Conservation (phyloP, 768 basidiomycete genomes). For the Leccinum rimulosum region DNA sequence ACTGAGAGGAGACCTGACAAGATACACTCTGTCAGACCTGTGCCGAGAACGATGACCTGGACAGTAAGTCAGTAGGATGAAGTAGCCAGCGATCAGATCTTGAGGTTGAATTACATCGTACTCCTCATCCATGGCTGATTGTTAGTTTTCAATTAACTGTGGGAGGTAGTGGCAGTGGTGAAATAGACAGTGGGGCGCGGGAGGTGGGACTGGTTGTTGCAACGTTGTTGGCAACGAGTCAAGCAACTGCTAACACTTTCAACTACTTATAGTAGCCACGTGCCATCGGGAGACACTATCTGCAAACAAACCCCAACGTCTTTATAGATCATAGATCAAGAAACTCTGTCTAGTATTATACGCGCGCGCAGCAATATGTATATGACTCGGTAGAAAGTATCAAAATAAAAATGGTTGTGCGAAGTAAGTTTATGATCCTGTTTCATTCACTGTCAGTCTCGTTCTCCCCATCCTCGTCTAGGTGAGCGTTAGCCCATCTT, state of each 20-base stretch:
- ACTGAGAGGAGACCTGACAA: conserved; percentile 98
- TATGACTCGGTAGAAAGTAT: not conserved
- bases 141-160: conserved; percentile 10
- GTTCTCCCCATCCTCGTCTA: conserved; percentile 22
- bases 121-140: conserved; percentile 89
- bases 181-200: conserved; percentile 4
- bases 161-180: conserved; percentile 4
- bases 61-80: conserved; percentile 14
- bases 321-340: not conserved
- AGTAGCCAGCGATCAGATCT: conserved; percentile 14
- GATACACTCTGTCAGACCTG: conserved; percentile 97
- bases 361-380: not conserved
- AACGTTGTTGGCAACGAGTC: conserved; percentile 9
- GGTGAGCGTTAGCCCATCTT: conserved; percentile 2
- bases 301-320: conserved; percentile 13
- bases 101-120: conserved; percentile 69
- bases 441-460: conserved; percentile 19
- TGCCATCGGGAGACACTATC: conserved; percentile 13
- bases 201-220: conserved; percentile 13
- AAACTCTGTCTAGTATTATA: conserved; percentile 9
- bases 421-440: not conserved
- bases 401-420: conserved; percentile 1
- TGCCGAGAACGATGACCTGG: conserved; percentile 90
- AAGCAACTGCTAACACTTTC: conserved; percentile 1
- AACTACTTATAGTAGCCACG: conserved; percentile 33